These are phyloP conservation scores for Aleurites moluccanus DNA, from an alignment of 441 rosid species.

Conservation along the genomic window DNA sequence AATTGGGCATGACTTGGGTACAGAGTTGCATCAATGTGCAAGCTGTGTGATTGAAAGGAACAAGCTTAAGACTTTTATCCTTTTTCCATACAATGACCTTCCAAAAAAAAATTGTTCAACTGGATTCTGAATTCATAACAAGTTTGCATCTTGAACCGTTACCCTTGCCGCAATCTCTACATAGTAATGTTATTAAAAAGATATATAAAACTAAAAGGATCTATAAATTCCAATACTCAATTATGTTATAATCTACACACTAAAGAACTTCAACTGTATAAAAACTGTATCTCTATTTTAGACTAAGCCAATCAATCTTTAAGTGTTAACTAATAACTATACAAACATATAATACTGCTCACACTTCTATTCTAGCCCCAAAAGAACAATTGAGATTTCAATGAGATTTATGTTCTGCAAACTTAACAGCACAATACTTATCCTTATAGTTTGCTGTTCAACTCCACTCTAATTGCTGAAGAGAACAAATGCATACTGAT, in stretches of 20 bases:
- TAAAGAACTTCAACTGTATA: background rate
- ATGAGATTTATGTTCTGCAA: background rate
- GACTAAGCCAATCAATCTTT: background rate
- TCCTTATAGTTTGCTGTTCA: background rate
- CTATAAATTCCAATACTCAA: background rate
- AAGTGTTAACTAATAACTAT: too few relatives aligned
- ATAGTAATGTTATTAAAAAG: background rate
- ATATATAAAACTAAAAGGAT: background rate
- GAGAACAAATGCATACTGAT: background rate
- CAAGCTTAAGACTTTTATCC: background rate
- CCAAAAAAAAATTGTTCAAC: background rate
- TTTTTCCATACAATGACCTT: background rate
- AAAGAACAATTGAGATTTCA: background rate
- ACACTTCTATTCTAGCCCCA: background rate
- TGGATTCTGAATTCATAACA: background rate
- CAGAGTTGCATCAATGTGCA: background rate
- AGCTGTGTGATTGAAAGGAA: background rate
- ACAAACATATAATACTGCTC: background rate
- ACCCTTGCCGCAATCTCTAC: background rate
- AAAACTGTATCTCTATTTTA: background rate
- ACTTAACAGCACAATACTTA: background rate
- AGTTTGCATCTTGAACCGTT: background rate
- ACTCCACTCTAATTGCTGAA: background rate
- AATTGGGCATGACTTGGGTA: background rate
- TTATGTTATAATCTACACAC: background rate